Evolutionary conservation across 225 moss, liverwort and hornwort genomes (phyloP).

Genomic region (Antitrichia curtipendula): DNA sequence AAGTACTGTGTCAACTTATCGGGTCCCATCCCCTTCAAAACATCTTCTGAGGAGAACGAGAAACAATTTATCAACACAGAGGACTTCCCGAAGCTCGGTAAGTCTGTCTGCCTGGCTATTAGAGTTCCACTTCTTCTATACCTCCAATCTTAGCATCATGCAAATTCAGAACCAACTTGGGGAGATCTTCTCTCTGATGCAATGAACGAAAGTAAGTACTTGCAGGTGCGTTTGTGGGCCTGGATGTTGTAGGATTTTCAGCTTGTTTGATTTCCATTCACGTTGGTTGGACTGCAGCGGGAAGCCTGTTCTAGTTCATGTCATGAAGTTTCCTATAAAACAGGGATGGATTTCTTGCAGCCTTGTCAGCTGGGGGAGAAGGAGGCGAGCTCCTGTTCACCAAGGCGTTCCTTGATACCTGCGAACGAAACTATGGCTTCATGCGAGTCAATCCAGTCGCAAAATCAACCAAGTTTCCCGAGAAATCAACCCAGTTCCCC

Average conservation of each 20-base stretch:
- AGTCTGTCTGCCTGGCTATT: background rate
- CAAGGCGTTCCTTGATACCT: conserved; percentile 52
- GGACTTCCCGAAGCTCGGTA: conserved; percentile 21
- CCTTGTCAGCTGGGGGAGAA: conserved; percentile 27
- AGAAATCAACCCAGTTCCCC: conserved; percentile 34
- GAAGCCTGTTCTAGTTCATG: conserved; percentile 15
- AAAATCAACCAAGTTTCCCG: conserved; percentile 21
- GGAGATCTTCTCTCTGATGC: background rate
- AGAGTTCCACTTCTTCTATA: background rate
- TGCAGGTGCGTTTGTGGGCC: background rate
- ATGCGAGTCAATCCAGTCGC: background rate
- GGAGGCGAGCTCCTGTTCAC: conserved; percentile 53
- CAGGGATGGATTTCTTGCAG: conserved; percentile 52
- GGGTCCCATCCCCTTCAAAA: conserved; percentile 41
- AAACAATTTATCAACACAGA: background rate
- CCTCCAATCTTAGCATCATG: background rate
- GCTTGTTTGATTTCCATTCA: conserved; percentile 20
- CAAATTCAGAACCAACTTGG: background rate
- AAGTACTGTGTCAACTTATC: conserved; percentile 61
- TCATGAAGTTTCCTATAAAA: conserved; percentile 23
- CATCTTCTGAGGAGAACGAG: conserved; percentile 17
- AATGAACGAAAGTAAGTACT: background rate
- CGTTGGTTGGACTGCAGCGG: conserved; percentile 9
- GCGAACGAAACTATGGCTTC: conserved; percentile 34
- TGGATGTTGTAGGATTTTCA: background rate